Conservation (phyloP, 2,329 filamentous ascomycete genomes). For the Lecanicillium sp. region DNA sequence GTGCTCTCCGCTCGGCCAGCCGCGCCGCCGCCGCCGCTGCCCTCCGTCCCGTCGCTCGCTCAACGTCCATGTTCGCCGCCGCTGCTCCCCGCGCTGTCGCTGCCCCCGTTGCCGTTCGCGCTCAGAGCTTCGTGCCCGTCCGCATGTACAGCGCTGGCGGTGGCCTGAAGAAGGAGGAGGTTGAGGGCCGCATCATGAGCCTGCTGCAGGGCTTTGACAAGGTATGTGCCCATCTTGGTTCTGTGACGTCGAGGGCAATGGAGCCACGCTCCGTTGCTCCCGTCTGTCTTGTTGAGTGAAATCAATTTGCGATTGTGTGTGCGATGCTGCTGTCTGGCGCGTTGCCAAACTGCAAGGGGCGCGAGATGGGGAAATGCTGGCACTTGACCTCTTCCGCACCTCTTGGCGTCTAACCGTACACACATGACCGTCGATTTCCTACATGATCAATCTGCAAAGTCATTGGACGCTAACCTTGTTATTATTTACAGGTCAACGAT, state of each 20-base stretch:
- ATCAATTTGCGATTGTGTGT: conserved; percentile 14
- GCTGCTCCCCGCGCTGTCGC: conserved; percentile 49
- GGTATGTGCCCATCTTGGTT: conserved; percentile 25
- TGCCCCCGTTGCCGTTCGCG: conserved; percentile 51
- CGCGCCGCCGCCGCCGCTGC: conserved; percentile 53
- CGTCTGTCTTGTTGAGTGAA: conserved; percentile 35
- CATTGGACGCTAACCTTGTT: no score
- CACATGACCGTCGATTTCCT: no score
- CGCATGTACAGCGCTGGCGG: conserved; percentile 82
- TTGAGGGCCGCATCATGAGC: conserved; percentile 86
- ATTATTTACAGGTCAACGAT: conserved; percentile 54
- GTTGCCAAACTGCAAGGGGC: no score
- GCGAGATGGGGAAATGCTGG: no score
- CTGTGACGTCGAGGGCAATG: no score
- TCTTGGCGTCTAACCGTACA: no score
- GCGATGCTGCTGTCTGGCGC: no score
- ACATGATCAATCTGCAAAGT: no score
- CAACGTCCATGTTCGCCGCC: conserved; percentile 53
- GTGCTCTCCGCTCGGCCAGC: conserved; percentile 68
- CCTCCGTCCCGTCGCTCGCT: conserved; percentile 45
- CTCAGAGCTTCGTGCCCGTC: conserved; percentile 59
- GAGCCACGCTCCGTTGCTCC: no score
- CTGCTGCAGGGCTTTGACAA: conserved; percentile 97
- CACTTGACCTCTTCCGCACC: no score
- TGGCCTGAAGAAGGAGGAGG: conserved; percentile 72